Percentiles rank a stretch among this genome's conserved stretches.
These are phyloP conservation scores for Leishmania braziliensis DNA, from an alignment of 208 protist species.

Conservation along the genomic window DNA sequence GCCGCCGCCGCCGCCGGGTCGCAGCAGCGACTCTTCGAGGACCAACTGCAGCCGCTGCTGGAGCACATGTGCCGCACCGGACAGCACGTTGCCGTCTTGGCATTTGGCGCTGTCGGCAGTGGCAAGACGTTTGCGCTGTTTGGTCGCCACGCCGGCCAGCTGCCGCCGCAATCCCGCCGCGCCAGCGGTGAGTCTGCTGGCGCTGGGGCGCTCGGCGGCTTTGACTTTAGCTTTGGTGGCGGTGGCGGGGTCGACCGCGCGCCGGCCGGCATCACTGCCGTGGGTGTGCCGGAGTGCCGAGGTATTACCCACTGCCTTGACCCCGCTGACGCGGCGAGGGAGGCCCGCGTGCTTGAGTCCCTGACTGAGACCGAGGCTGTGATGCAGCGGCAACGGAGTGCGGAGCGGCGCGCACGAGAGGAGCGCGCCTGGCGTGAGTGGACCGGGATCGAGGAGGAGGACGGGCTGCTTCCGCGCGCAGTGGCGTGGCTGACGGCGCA, in stretches of 20 bases:
- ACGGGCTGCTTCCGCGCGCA: constrained; percentile 43
- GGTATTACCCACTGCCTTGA: constrained; percentile 31
- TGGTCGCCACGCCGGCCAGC: constrained; percentile 21
- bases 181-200: neutral
- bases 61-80: constrained; percentile 38
- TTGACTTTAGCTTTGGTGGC: constrained; percentile 2
- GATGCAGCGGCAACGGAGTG: constrained; percentile 14
- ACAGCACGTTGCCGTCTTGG: constrained; percentile 53
- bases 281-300: neutral
- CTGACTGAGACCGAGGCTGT: constrained; percentile 2
- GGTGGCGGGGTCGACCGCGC: neutral
- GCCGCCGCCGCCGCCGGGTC: neutral
- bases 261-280: constrained; percentile 8
- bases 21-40: constrained; percentile 36
- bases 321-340: constrained; percentile 15
- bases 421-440: constrained; percentile 21
- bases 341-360: constrained; percentile 19
- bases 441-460: constrained; percentile 17
- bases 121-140: constrained; percentile 83
- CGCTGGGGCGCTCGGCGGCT: neutral
- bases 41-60: constrained; percentile 38
- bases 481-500: constrained; percentile 49
- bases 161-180: constrained; percentile 6
- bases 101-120: constrained; percentile 65
- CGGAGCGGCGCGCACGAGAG: constrained; percentile 14